Conservation (phyloP, 1,284 basidiomycete genomes). For the Peniophora sp. region DNA sequence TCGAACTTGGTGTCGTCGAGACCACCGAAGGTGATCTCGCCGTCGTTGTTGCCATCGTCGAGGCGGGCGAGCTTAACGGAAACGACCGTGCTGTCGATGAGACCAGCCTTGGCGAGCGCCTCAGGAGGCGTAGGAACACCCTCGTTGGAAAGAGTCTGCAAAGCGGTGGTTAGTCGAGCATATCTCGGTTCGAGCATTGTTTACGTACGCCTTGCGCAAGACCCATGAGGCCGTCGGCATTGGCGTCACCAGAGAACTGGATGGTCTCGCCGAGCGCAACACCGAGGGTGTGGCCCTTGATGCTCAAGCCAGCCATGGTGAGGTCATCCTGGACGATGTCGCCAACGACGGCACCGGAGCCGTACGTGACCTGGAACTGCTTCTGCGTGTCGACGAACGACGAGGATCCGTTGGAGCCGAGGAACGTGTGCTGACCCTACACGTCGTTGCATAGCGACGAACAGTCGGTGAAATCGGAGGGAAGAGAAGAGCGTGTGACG, state of each 20-base stretch:
- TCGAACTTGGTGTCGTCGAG: slow-evolving; percentile 69
- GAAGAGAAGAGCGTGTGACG: background rate
- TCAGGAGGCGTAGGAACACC: slow-evolving; percentile 67
- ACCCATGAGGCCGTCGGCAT: slow-evolving; percentile 83
- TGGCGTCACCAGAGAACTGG: slow-evolving; percentile 49
- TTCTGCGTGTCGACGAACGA: slow-evolving; percentile 51
- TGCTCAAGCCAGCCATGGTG: slow-evolving; percentile 54
- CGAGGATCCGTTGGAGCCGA: slow-evolving; percentile 59
- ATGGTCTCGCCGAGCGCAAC: slow-evolving; percentile 54
- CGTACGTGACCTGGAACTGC: slow-evolving; percentile 70
- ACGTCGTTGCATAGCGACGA: slow-evolving; percentile 6
- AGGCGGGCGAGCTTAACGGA: slow-evolving; percentile 78
- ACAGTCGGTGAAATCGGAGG: background rate
- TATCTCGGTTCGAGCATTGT: slow-evolving; percentile 1
- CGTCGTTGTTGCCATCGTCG: slow-evolving; percentile 68
- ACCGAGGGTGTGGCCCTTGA: slow-evolving; percentile 67
- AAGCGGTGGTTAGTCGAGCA: background rate
- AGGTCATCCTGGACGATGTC: slow-evolving; percentile 63
- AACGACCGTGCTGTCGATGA: slow-evolving; percentile 63
- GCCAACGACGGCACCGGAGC: slow-evolving; percentile 65
- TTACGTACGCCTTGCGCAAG: slow-evolving; percentile 60
- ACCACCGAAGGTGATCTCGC: slow-evolving; percentile 76
- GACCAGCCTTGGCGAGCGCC: slow-evolving; percentile 50
- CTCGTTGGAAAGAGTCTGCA: slow-evolving; percentile 58
- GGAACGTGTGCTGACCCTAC: slow-evolving; percentile 55